Conservation (phyloP, 2,329 filamentous ascomycete genomes). For the Verticillium isaacii region DNA sequence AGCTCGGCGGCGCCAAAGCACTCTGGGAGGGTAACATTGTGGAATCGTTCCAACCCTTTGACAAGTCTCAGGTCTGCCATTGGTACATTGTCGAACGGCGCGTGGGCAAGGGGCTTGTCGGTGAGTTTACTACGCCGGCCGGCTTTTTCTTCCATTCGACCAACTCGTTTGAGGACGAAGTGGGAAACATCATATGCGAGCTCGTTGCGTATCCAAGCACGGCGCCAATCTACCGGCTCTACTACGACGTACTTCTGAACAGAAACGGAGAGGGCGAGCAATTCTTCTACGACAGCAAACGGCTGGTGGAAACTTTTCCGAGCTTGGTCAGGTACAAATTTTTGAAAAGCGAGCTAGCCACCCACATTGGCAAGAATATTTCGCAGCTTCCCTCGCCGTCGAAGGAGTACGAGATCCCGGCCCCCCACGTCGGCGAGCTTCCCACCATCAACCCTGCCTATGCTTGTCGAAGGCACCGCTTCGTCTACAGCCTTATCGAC, state of each 20-base stretch:
- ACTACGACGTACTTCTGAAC: conserved; percentile 63
- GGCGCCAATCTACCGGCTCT: conserved; percentile 62
- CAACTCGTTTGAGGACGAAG: conserved; percentile 67
- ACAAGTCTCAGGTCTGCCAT: conserved; percentile 47
- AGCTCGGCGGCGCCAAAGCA: conserved; percentile 52
- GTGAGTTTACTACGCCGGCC: conserved; percentile 60
- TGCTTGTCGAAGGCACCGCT: conserved; percentile 49
- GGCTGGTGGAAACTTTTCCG: conserved; percentile 27
- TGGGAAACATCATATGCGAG: conserved; percentile 58
- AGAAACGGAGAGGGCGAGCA: conserved; percentile 38
- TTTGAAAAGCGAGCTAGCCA: neutral
- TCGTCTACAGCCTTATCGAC: conserved; percentile 54
- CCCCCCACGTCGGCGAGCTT: conserved; percentile 55
- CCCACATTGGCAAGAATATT: neutral
- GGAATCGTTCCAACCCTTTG: conserved; percentile 62
- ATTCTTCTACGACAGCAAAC: conserved; percentile 35
- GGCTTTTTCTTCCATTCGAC: conserved; percentile 78
- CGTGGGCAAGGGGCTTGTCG: conserved; percentile 56
- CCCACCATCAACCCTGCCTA: conserved; percentile 60
- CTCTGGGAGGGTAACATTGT: conserved; percentile 63
- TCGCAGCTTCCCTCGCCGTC: neutral
- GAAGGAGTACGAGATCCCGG: conserved; percentile 30
- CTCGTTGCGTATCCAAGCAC: conserved; percentile 57
- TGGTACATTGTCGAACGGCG: conserved; percentile 75
- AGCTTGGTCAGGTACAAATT: conserved; percentile 42